Evolutionary conservation across 176 grass and related monocot genomes (phyloP).

Genomic region (Bromus sterilis): DNA sequence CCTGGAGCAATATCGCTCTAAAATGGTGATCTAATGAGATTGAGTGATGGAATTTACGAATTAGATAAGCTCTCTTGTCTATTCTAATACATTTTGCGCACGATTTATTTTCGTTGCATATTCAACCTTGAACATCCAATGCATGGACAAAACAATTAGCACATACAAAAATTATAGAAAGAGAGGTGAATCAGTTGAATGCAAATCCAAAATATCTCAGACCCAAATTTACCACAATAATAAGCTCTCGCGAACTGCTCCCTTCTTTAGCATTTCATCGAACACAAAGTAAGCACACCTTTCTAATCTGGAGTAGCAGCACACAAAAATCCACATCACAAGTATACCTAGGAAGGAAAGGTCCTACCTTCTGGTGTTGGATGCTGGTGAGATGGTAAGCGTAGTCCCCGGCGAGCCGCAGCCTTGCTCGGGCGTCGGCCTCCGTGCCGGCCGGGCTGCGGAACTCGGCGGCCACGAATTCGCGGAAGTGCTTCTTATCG

Average conservation of each 20-base stretch:
- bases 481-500: constrained; percentile 49
- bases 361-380: constrained; percentile 56
- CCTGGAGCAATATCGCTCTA: not conserved
- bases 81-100: not conserved
- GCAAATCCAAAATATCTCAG: not conserved
- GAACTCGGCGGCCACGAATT: constrained; percentile 55
- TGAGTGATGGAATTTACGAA: not conserved
- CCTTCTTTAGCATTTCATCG: not conserved
- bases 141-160: not conserved
- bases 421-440: constrained; percentile 28
- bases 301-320: not conserved
- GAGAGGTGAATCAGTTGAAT: not conserved
- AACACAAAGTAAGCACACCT: not conserved
- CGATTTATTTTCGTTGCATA: not conserved
- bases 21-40: not conserved
- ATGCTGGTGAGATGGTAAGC: constrained; percentile 58
- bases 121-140: not conserved
- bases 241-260: not conserved
- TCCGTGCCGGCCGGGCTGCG: constrained; percentile 21
- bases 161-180: not conserved
- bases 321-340: too few relatives aligned
- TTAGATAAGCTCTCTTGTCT: not conserved
- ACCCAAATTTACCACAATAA: not conserved
- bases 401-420: constrained; percentile 49
- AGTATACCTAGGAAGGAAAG: not conserved